Evolutionary conservation across 2,329 filamentous ascomycete genomes (phyloP), one percentile per base, ranked within the genome.

Genomic region (Pseudogymnoascus sp.): DNA sequence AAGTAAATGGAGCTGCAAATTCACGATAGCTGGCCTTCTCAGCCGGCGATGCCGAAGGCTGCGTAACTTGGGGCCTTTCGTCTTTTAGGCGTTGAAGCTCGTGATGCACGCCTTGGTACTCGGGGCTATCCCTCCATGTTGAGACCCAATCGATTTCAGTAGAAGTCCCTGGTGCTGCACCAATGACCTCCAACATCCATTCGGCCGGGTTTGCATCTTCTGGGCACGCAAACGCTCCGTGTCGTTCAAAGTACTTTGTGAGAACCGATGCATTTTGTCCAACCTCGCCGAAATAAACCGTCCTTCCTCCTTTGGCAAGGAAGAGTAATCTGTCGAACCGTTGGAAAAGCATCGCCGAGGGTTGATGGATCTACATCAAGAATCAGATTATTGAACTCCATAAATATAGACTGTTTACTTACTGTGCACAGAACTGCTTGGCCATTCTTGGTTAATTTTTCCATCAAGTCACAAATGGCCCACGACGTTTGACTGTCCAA

Each of bases 231-330:
- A 23, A 23, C 0, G 81, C 82, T 7, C 80, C 83, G 44, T 85
- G 78, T n/a, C 72, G 72, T 7, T 88, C 83, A 64, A 93, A 92
- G 72, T 88, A 88, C 46, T 78, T 40, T 15, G 15, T 40, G 9
- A 40, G 37, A 40, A 40, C 7, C 6, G 37, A 40, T 0, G 85
- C 87, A 67, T 85, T 81, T 0, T 81, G 70, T 0, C 87, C 87
- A 38, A 89, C 84, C 1, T 88, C 79, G 6, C 87, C 87, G 72
- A 89, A 89, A 69, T 90, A 90, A 0, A 89, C 85, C 0, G 85
- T 88, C 70, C 80, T 84, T 1, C 87, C 87, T 40, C 87, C 86
- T 63, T 78, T 80, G 10, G 85, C 84, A 3, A 89, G 78, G 73
- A 89, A 86, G 0, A 88, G 76, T 1, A 88, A 75, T 1, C 82